phyloP scores from a whole-genome alignment of 2,329 filamentous ascomycete species.

The Xylaria sp. region DNA sequence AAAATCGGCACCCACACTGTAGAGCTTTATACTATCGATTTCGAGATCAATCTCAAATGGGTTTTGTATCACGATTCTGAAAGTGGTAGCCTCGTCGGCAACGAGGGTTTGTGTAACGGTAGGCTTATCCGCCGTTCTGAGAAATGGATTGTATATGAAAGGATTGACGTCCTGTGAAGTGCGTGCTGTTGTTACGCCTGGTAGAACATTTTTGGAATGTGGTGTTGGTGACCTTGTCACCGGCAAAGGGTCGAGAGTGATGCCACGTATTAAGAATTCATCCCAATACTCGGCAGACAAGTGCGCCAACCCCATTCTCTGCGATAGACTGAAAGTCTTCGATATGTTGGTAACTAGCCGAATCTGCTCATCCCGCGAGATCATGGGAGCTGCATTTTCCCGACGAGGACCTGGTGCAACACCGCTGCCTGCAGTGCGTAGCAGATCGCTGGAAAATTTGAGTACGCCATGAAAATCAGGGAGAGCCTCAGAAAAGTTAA shows the following conservation, averaged over 20 bases:
- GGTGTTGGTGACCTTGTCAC: constrained; percentile 71
- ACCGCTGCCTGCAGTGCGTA: constrained; percentile 84
- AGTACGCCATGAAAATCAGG: constrained; percentile 93
- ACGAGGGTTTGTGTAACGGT: constrained; percentile 77
- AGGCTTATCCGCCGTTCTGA: constrained; percentile 72
- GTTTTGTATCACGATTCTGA: constrained; percentile 89
- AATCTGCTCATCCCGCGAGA: constrained; percentile 85
- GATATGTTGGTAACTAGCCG: constrained; percentile 86
- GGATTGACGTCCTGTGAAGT: constrained; percentile 77
- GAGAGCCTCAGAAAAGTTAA: constrained; percentile 92
- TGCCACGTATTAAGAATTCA: constrained; percentile 85
- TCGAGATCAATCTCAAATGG: constrained; percentile 93
- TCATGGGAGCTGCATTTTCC: constrained; percentile 75
- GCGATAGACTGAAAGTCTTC: constrained; percentile 82
- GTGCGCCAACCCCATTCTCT: constrained; percentile 75
- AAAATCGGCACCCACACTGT: constrained; percentile 78
- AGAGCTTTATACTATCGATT: constrained; percentile 82
- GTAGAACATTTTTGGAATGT: constrained; percentile 68
- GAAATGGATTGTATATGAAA: constrained; percentile 95
- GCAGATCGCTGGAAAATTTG: constrained; percentile 83
- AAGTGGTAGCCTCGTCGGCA: constrained; percentile 79
- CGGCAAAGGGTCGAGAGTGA: constrained; percentile 74
- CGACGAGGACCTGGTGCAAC: constrained; percentile 77
- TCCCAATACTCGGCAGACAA: constrained; percentile 94
- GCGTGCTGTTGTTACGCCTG: constrained; percentile 61